Evolutionary conservation across 352 stramenopile genomes (phyloP).

Genomic region (Pythium myriotylum): DNA sequence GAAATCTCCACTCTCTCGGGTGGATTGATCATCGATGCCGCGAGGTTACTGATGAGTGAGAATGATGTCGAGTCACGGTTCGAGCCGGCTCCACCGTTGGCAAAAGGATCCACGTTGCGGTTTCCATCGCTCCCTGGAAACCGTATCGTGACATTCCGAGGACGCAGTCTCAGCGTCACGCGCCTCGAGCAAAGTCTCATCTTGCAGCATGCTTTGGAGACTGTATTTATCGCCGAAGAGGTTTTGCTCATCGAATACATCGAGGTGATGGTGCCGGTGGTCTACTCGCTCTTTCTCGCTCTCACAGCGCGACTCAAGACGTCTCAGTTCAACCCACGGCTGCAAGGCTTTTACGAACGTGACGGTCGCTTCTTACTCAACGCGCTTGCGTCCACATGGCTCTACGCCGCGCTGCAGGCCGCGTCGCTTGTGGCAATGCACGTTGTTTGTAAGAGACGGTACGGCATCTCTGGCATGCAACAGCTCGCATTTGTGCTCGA

Average conservation of each 20-base stretch:
- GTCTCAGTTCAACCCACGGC: conserved; percentile 5
- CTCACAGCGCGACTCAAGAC: conserved; percentile 9
- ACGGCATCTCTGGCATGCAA: neutral
- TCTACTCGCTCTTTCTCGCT: conserved; percentile 3
- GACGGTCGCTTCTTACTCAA: neutral
- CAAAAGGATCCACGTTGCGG: too few relatives aligned
- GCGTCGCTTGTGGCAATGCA: conserved; percentile 2
- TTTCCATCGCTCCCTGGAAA: too few relatives aligned
- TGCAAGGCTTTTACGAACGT: conserved; percentile 6
- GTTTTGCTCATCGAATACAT: conserved; percentile 26
- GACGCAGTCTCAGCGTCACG: neutral
- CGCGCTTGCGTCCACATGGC: neutral
- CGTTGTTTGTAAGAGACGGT: conserved; percentile 4
- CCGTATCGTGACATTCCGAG: neutral
- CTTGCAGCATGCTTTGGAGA: conserved; percentile 19
- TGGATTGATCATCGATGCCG: neutral
- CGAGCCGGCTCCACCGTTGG: neutral
- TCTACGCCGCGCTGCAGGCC: conserved; percentile 15
- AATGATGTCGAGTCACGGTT: neutral
- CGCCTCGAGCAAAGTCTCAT: conserved; percentile 1
- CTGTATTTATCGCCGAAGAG: neutral
- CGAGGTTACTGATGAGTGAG: neutral
- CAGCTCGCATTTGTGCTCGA: conserved; percentile 21
- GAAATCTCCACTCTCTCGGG: neutral
- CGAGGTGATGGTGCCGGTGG: conserved; percentile 8